Conservation (phyloP, 306 rosid species). For the Pyrus communis region DNA sequence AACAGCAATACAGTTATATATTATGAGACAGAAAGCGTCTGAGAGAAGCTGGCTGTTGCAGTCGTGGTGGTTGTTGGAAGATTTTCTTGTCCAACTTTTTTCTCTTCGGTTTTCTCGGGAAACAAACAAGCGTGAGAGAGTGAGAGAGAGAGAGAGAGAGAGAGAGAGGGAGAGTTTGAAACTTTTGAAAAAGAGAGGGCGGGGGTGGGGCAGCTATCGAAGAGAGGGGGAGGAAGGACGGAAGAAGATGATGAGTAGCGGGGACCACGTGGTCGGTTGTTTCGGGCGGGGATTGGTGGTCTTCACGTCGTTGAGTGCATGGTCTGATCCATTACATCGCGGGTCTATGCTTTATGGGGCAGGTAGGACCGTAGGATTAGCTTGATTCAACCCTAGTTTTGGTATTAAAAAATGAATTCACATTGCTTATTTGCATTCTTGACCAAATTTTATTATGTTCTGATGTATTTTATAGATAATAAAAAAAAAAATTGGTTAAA, state of each 20-base stretch:
- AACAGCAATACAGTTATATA: not conserved
- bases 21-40: not conserved
- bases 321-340: not conserved
- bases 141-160: not conserved
- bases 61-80: not conserved
- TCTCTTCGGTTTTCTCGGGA: slow-evolving; percentile 3
- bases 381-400: not conserved
- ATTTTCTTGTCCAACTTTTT: not conserved
- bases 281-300: not conserved
- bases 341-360: not conserved
- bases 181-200: slow-evolving; percentile 22
- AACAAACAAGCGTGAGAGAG: slow-evolving; percentile 2
- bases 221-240: not conserved
- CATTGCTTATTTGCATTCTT: too few species aligned
- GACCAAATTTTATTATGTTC: too few species aligned
- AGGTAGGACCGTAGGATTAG: not conserved
- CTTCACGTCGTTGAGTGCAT: slow-evolving; percentile 17
- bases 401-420: too few species aligned
- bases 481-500: too few species aligned
- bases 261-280: slow-evolving; percentile 11
- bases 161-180: slow-evolving; percentile 22
- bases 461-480: too few species aligned
- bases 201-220: not conserved
- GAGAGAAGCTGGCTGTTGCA: not conserved
- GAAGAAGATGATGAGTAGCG: slow-evolving; percentile 5